Evolutionary conservation across 371 early-diverging fungal genomes (phyloP), one percentile per base, ranked within the genome.

Genomic region (Mortierella sp.): DNA sequence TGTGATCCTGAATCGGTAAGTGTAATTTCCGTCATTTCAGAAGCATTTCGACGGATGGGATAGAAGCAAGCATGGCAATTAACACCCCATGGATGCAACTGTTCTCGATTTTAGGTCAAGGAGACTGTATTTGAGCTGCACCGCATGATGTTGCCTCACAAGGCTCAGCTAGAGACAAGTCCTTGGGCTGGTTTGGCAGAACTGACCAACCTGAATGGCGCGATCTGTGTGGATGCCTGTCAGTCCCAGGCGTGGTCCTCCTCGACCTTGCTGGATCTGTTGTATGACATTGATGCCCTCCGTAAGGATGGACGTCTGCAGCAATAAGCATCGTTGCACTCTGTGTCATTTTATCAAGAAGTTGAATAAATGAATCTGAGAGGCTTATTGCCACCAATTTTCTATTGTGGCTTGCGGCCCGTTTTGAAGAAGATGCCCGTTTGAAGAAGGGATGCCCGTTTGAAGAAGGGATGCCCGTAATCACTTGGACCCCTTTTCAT

Each of bases 211-310:
- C 88, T 88, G 77, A 86, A 98, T 83, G 99, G 97, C 10, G 93
- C 88, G 19, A 87, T 90, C 31, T 99, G 99, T 80, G 75, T 83
- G 54, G 96, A 96, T 80, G 95, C 97, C 19, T 98, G 98, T 83
- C 92, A 95, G 28, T 96, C 98, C 0, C 99, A 99, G 89, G 97
- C 99, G 0, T 99, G 99, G 99, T 97, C 97, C 55, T 88, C 96
- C 4, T 96, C 95, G 7, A 92, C 95, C 24, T 79, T 97, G 28
- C 81, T 97, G 72, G 97, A 97, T 88, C 77, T 92, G 13, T 76
- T 91, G 70, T 57, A 89, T 70, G 88, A 90, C 55, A 83, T 91
- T 54, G 81, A 85, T 13, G 42, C 10, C 11, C 70, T 84, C 48
- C 74, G 68, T 1, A 74, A 75, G 70, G 63, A 79, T 16, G 77